Evolutionary conservation across 805 yeast species (phyloP), one percentile per base, ranked within the genome.

Genomic region (Komagataella phaffii): DNA sequence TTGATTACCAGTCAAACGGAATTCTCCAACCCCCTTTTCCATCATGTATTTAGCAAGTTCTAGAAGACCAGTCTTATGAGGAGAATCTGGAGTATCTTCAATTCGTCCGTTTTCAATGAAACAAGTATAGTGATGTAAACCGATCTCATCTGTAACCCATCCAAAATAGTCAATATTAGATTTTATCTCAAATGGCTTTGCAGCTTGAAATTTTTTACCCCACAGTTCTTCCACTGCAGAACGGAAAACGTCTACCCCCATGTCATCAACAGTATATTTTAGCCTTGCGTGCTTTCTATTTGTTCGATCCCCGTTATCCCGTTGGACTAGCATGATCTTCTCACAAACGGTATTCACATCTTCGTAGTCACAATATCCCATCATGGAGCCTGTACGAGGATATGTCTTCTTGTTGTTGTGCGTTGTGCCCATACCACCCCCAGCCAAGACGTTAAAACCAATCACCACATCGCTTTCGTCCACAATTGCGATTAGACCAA

Each of bases 351-450:
- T 68, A 55, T 80, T 81, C 49, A 88, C 75, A 65, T 88, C 78
- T 50, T 83, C 90, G 54, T 73, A 73, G 3, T 79, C 57, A 49
- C 83, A 81, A 62, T 71, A 91, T 24, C 98, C 98, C 57, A 91
- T 77, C 68, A 80, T 70, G 17, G 96, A 83, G 56, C 96, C 98
- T 5, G 96, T 80, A 71, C 98, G 80, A 61, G 98, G 98, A 65
- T 91, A 91, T 0, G 98, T 91, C 76, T 91, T 91, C 63, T 84
- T 85, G 73, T 91, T 91, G 76, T 90, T 91, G 67, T 91, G 98
- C 12, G 98, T 91, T 46, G 95, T 80, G 61, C 98, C 98, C 98
- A 91, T 91, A 76, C 98, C 98, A 72, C 98, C 98, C 68, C 98
- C 98, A 57, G 84, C 96, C 54, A 85, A 77, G 51, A 91, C 80